phyloP scores from a whole-genome alignment of 2,329 filamentous ascomycete genomes.

The Fusarium irregulare region DNA sequence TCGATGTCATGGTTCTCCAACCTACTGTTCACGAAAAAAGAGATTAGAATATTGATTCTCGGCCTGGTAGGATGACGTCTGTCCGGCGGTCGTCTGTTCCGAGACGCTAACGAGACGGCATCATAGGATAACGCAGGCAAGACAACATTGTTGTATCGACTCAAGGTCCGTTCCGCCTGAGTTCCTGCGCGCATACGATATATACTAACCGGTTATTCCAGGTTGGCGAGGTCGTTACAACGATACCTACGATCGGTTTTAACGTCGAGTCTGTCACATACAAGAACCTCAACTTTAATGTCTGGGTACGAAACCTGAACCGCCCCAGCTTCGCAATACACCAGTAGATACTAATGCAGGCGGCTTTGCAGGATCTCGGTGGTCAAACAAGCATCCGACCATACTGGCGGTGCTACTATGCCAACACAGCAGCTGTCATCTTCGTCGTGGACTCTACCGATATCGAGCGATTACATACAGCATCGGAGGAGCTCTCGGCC shows the following conservation, averaged over 20 bases:
- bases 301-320: conserved; percentile 76
- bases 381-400: conserved; percentile 98
- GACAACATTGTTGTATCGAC: conserved; percentile 93
- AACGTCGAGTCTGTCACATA: conserved; percentile 99
- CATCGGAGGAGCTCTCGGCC: conserved; percentile 88
- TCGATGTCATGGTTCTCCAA: conserved; percentile 76
- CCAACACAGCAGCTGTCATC: conserved; percentile 97
- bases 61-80: conserved; percentile 75
- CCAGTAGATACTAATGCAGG: conserved; percentile 16
- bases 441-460: conserved; percentile 99
- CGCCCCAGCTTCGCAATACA: not conserved
- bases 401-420: conserved; percentile 99
- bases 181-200: not conserved
- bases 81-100: conserved; percentile 14
- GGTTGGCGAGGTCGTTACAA: conserved; percentile 99
- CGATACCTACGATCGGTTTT: conserved; percentile 98
- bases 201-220: conserved; percentile 54
- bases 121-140: conserved; percentile 95
- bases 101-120: conserved; percentile 33
- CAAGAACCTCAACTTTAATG: conserved; percentile 98
- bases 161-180: conserved; percentile 73
- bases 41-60: conserved; percentile 94
- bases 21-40: conserved; percentile 92
- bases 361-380: conserved; percentile 77
- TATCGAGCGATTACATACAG: conserved; percentile 92